Evolutionary conservation across 305 asterid species (phyloP).

Genomic region (Solanum hybrid): DNA sequence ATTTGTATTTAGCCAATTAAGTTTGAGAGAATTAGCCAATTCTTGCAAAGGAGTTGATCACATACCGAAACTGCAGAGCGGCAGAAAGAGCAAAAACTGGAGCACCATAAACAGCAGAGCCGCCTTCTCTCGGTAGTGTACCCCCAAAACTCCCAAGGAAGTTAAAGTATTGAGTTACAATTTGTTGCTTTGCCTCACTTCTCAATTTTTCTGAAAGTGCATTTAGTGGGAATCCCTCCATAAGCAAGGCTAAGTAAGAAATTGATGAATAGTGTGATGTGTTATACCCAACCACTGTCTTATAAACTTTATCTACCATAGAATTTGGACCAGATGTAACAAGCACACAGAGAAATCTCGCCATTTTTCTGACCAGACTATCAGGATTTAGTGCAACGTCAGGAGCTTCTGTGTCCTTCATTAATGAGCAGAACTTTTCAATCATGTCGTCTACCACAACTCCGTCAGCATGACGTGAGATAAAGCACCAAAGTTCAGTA

Average conservation of each 20-base stretch:
- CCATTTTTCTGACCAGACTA: constrained; percentile 55
- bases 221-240: constrained; percentile 84
- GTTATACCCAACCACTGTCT: constrained; percentile 34
- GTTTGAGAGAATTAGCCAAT: background rate
- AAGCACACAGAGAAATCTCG: constrained; percentile 56
- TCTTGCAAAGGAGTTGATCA: constrained; percentile 2
- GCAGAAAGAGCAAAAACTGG: constrained; percentile 80
- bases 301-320: constrained; percentile 57
- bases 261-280: constrained; percentile 29
- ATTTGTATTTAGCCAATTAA: background rate
- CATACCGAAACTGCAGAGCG: constrained; percentile 73
- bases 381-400: constrained; percentile 43
- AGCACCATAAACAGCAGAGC: constrained; percentile 48
- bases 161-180: constrained; percentile 58
- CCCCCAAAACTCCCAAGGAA: constrained; percentile 51
- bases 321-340: constrained; percentile 47
- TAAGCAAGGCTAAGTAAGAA: constrained; percentile 52
- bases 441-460: constrained; percentile 38
- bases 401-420: constrained; percentile 34
- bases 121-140: constrained; percentile 22
- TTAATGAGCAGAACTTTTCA: constrained; percentile 52
- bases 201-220: constrained; percentile 55
- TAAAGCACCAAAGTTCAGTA: constrained; percentile 82
- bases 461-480: constrained; percentile 59
- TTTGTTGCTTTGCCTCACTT: constrained; percentile 52